Percentiles rank a stretch among this genome's conserved stretches.
These are phyloP conservation scores for Agastache rugosa DNA, from an alignment of 257 asterid genomes.

Conservation along the genomic window DNA sequence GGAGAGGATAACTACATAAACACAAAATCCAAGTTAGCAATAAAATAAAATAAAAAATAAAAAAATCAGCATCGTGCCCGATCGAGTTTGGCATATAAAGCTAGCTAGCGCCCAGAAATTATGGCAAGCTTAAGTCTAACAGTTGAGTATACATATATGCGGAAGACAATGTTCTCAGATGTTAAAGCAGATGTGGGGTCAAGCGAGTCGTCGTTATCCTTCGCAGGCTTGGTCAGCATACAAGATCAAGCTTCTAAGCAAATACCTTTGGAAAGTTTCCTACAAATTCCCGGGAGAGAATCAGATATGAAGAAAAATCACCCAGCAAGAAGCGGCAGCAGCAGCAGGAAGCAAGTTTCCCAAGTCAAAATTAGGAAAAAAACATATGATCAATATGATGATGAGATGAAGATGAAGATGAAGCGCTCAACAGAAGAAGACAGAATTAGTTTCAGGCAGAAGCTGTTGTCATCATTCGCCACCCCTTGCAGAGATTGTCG, in stretches of 20 bases:
- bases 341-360: constrained; percentile 22
- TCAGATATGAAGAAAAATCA: constrained; percentile 32
- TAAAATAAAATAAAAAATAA: constrained; percentile 30
- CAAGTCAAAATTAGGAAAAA: constrained; percentile 39
- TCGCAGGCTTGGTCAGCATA: constrained; percentile 50
- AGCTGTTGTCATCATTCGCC: constrained; percentile 49
- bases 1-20: constrained; percentile 14
- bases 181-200: constrained; percentile 51
- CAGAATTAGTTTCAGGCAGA: constrained; percentile 51
- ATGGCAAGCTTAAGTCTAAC: constrained; percentile 26
- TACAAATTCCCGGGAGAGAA: constrained; percentile 35
- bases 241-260: constrained; percentile 44
- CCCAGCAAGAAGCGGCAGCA: no score
- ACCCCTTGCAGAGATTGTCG: constrained; percentile 58
- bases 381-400: no score
- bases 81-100: constrained; percentile 41
- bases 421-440: constrained; percentile 35
- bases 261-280: constrained; percentile 28
- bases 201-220: constrained; percentile 64
- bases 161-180: constrained; percentile 43
- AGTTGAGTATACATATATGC: constrained; percentile 36
- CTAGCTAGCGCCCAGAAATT: constrained; percentile 4
- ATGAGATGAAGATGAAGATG: no score
- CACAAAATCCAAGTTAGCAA: not conserved
- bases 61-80: constrained; percentile 12